A percentile compares a stretch with the other conserved stretches of the same genome.
Evolutionary conservation across 202 grass and related monocot species (phyloP).

Genomic region (Cymbopogon flexuosus): DNA sequence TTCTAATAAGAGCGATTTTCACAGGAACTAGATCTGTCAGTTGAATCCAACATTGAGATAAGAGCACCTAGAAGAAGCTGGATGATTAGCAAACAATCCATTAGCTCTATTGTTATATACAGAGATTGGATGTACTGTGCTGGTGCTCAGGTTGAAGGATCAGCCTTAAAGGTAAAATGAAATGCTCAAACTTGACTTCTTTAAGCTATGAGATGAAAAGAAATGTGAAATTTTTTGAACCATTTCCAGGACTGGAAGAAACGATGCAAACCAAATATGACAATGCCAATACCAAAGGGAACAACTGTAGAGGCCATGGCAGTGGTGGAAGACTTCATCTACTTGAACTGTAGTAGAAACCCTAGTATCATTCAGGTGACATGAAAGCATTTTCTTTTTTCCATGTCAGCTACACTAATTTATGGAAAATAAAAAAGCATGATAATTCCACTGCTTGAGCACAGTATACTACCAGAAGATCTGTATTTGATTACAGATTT

Average conservation of each 20-base stretch:
- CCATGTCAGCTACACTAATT: background rate
- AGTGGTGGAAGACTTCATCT: constrained; percentile 92
- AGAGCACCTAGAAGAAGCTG: constrained; percentile 54
- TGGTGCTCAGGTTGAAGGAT: constrained; percentile 73
- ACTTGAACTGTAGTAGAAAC: constrained; percentile 72
- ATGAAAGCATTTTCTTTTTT: background rate
- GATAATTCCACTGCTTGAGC: background rate
- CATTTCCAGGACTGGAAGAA: constrained; percentile 74
- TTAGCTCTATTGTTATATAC: constrained; percentile 69
- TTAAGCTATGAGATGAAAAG: constrained; percentile 10
- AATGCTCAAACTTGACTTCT: constrained; percentile 20
- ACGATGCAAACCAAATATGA: constrained; percentile 41
- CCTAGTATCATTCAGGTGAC: constrained; percentile 75
- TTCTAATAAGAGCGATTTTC: background rate
- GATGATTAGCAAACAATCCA: constrained; percentile 58
- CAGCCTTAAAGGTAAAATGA: constrained; percentile 70
- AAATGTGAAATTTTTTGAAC: background rate
- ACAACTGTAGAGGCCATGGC: constrained; percentile 62
- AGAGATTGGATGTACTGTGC: constrained; percentile 95
- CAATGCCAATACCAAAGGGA: constrained; percentile 52
- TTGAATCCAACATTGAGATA: constrained; percentile 61
- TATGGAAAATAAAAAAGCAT: background rate
- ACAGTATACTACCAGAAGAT: background rate
- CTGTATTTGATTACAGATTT: background rate
- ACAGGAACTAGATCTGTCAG: constrained; percentile 71